These are phyloP conservation scores for Cordyceps farinosa DNA, from an alignment of 2,329 filamentous ascomycete species.

Conservation along the genomic window DNA sequence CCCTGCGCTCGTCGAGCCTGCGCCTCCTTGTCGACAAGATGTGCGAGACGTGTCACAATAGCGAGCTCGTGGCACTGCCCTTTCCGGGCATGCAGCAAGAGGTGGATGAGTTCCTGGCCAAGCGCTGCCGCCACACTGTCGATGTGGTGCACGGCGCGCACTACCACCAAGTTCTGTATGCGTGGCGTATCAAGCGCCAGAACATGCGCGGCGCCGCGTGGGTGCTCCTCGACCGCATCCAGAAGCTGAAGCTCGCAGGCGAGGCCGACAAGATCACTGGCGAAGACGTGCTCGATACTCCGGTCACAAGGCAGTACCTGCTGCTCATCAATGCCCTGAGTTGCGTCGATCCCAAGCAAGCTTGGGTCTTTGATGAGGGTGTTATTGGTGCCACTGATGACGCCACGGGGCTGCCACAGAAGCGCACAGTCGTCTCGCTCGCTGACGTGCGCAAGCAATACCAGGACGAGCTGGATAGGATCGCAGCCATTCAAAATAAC, in stretches of 20 bases:
- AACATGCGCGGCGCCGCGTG: slow-evolving; percentile 80
- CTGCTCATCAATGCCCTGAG: slow-evolving; percentile 88
- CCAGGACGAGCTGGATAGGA: slow-evolving; percentile 82
- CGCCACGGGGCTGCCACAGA: slow-evolving; percentile 31
- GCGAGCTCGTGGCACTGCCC: slow-evolving; percentile 69
- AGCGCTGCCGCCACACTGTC: slow-evolving; percentile 65
- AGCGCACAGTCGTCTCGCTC: slow-evolving; percentile 77
- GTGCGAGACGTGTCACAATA: slow-evolving; percentile 63
- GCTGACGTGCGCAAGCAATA: slow-evolving; percentile 86
- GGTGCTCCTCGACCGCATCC: slow-evolving; percentile 59
- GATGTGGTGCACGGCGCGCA: slow-evolving; percentile 68
- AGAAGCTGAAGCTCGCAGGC: slow-evolving; percentile 56
- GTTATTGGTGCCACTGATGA: slow-evolving; percentile 25
- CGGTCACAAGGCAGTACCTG: slow-evolving; percentile 74
- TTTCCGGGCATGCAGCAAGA: slow-evolving; percentile 73
- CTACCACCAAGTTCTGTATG: slow-evolving; percentile 86
- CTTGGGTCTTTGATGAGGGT: slow-evolving; percentile 66
- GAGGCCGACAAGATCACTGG: slow-evolving; percentile 55
- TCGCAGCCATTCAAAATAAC: slow-evolving; percentile 82
- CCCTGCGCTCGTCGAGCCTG: slow-evolving; percentile 69
- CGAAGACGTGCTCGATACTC: slow-evolving; percentile 58
- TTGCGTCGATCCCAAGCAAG: slow-evolving; percentile 73
- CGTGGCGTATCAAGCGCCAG: slow-evolving; percentile 78
- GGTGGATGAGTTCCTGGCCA: slow-evolving; percentile 73
- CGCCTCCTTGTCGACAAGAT: slow-evolving; percentile 66